Evolutionary conservation across 2,329 filamentous ascomycete species (phyloP).

Genomic region (Ophiostoma australiae): DNA sequence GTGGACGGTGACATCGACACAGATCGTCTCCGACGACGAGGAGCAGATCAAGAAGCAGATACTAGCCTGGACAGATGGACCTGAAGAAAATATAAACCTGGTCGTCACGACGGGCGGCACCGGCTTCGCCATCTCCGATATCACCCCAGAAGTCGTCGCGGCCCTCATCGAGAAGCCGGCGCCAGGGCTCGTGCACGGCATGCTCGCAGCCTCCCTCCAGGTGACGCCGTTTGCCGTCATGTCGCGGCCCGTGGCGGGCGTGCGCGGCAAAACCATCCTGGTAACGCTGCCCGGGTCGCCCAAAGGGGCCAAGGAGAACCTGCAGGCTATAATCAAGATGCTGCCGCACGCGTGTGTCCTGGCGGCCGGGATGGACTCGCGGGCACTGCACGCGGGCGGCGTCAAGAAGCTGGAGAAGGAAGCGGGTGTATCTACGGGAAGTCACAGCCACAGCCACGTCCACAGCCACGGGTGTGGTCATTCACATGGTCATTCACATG

Average conservation of each 20-base stretch:
- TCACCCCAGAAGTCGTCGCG: conserved; percentile 84
- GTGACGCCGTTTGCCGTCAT: conserved; percentile 97
- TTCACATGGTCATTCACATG: conserved; percentile 46
- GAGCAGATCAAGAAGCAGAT: conserved; percentile 70
- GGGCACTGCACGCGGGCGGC: conserved; percentile 72
- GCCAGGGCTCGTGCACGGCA: conserved; percentile 87
- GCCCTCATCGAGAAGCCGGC: conserved; percentile 79
- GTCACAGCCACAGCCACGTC: conserved; percentile 46
- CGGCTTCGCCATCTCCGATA: conserved; percentile 79
- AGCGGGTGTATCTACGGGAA: conserved; percentile 50
- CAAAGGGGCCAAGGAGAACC: conserved; percentile 90
- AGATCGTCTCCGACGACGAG: conserved; percentile 75
- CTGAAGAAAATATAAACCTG: conserved; percentile 52
- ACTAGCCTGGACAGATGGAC: conserved; percentile 63
- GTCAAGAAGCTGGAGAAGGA: conserved; percentile 79
- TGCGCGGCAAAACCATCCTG: conserved; percentile 74
- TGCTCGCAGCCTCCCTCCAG: conserved; percentile 77
- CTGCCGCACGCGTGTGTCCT: conserved; percentile 93
- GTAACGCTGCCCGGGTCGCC: conserved; percentile 90
- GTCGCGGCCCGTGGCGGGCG: conserved; percentile 87
- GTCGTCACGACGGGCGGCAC: conserved; percentile 89
- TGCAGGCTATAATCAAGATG: conserved; percentile 82
- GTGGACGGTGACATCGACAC: conserved; percentile 65
- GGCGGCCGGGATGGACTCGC: conserved; percentile 75
- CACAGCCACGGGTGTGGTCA: conserved; percentile 46